A percentile compares a stretch with the other conserved stretches of the same genome.
These are phyloP conservation scores for Hansenula lynferdii DNA, from an alignment of 1,139 yeast species.

Conservation along the genomic window DNA sequence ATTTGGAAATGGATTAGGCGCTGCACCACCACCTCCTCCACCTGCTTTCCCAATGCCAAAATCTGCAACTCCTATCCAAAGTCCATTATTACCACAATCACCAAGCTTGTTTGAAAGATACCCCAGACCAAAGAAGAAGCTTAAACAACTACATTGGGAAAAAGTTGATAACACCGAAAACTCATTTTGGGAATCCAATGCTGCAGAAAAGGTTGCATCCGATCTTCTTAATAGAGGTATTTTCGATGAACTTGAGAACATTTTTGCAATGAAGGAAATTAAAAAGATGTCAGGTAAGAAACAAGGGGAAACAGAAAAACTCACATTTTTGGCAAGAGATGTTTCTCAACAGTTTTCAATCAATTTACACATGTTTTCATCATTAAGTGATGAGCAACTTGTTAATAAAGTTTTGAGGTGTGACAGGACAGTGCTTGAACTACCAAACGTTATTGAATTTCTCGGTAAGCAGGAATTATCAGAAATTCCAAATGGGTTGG, in stretches of 20 bases:
- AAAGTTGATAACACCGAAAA: conserved; percentile 59
- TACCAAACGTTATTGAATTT: conserved; percentile 65
- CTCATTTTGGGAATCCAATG: conserved; percentile 60
- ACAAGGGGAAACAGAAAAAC: conserved; percentile 42
- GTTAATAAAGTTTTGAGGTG: conserved; percentile 56
- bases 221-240: conserved; percentile 64
- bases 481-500: conserved; percentile 59
- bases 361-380: conserved; percentile 59
- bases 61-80: conserved; percentile 22
- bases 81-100: conserved; percentile 32
- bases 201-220: conserved; percentile 48
- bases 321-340: conserved; percentile 63
- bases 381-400: conserved; percentile 49
- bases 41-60: conserved; percentile 28
- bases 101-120: conserved; percentile 49
- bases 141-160: conserved; percentile 84
- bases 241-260: conserved; percentile 68
- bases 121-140: conserved; percentile 73
- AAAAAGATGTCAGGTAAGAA: conserved; percentile 41
- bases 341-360: conserved; percentile 77
- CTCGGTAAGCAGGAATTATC: conserved; percentile 63
- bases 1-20: conserved; percentile 17
- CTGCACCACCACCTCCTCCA: conserved; percentile 35
- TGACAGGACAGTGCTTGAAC: conserved; percentile 50
- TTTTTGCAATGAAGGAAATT: conserved; percentile 78